These are phyloP conservation scores for Penicillium silybi DNA, from an alignment of 495 filamentous ascomycete genomes.

Conservation along the genomic window DNA sequence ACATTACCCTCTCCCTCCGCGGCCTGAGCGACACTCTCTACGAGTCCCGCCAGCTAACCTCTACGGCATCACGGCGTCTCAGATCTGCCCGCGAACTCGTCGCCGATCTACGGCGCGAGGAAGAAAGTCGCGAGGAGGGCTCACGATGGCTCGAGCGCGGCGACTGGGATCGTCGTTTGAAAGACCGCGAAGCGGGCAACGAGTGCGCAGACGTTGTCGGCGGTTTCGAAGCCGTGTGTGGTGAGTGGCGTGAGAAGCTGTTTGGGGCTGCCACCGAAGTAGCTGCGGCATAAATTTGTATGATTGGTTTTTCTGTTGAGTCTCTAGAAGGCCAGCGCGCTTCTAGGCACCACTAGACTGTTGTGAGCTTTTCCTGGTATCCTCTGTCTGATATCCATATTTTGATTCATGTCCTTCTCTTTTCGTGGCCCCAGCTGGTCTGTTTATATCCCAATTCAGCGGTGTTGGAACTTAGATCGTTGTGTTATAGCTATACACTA, in stretches of 20 bases:
- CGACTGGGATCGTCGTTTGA: slow-evolving; percentile 73
- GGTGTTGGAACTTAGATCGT: slow-evolving; percentile 5
- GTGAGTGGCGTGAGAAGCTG: slow-evolving; percentile 56
- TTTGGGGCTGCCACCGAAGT: slow-evolving; percentile 40
- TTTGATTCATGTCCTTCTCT: slow-evolving; percentile 3
- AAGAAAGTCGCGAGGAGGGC: slow-evolving; percentile 75
- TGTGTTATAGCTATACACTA: slow-evolving; percentile 1
- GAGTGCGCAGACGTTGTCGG: slow-evolving; percentile 82
- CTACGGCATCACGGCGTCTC: slow-evolving; percentile 70
- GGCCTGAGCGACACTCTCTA: slow-evolving; percentile 88
- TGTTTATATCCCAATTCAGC: slow-evolving; percentile 9
- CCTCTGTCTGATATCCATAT: slow-evolving; percentile 26
- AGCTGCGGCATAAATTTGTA: slow-evolving; percentile 29
- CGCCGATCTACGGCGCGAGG: slow-evolving; percentile 75
- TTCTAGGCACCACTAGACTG: slow-evolving; percentile 14
- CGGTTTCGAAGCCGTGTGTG: slow-evolving; percentile 86
- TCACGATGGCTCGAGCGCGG: slow-evolving; percentile 73
- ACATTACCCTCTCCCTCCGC: slow-evolving; percentile 75
- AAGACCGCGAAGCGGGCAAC: slow-evolving; percentile 68
- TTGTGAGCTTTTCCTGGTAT: slow-evolving; percentile 12
- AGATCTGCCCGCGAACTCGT: slow-evolving; percentile 75
- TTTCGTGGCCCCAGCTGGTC: slow-evolving; percentile 6
- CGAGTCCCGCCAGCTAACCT: slow-evolving; percentile 85
- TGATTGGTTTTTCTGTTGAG: neutral
- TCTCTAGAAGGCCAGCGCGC: neutral